Evolutionary conservation across 2,329 filamentous ascomycete species (phyloP).

Genomic region (Nigrograna mackinnonii): DNA sequence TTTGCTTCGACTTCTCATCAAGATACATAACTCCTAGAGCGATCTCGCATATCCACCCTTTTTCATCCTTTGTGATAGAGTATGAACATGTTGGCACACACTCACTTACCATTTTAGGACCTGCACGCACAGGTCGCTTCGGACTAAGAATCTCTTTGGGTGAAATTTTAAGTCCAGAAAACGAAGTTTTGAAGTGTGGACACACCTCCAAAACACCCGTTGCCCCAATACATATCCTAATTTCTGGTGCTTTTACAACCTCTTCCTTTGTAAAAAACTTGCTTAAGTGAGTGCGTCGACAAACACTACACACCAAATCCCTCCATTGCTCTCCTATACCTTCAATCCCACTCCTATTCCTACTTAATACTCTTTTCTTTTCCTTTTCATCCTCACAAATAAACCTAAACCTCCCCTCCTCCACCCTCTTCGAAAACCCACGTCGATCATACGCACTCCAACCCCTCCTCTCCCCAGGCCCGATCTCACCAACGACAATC

Average conservation of each 20-base stretch:
- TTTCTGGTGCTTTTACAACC: conserved; percentile 6
- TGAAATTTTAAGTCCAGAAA: background rate
- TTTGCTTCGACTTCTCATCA: background rate
- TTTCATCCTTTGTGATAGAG: too few species aligned
- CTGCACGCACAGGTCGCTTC: background rate
- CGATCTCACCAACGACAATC: background rate
- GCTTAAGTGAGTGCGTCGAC: background rate
- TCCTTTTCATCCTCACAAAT: conserved; percentile 5
- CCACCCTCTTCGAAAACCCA: conserved; percentile 1
- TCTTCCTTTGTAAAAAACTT: conserved; percentile 4
- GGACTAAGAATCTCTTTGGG: background rate
- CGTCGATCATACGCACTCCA: conserved; percentile 1
- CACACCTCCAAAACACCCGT: conserved; percentile 9
- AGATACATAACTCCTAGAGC: background rate
- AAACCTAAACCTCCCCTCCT: background rate
- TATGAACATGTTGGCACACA: too few species aligned
- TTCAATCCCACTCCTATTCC: too few species aligned
- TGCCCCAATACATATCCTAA: conserved; percentile 6
- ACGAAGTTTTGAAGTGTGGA: conserved; percentile 6
- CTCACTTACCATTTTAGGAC: too few species aligned
- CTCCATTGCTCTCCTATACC: too few species aligned
- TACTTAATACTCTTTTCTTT: background rate
- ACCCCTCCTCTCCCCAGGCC: background rate
- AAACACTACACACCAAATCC: conserved; percentile 6
- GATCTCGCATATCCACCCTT: background rate